Evolutionary conservation across 495 filamentous ascomycete genomes (phyloP), one percentile per base, ranked within the genome.

Genomic region (Neurospora sp.): DNA sequence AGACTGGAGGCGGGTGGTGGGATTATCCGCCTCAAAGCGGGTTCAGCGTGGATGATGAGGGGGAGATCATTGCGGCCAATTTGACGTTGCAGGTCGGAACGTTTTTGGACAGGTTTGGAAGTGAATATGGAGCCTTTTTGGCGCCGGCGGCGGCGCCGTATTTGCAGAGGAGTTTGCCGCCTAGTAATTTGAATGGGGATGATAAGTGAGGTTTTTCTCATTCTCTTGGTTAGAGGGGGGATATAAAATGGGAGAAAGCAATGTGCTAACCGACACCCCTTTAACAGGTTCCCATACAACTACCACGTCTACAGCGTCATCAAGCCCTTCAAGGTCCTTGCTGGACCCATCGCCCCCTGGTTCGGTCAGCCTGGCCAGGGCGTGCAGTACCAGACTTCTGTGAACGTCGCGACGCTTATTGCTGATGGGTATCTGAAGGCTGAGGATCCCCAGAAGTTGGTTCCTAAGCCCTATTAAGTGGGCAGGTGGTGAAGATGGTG

Each of bases 291-390:
- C 69, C 85, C 85, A 20, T 88, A 84, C 74, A 89, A 87, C 70
- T 90, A 90, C 74, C 82, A 86, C 75, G 81, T 89, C 2, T 90
- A 89, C 76, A 76, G 81, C 27, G 87, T 89, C 41, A 77, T 73
- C 0, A 81, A 80, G 75, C 77, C 80, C 3, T 81, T 90, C 40
- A 73, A 73, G 8, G 85, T 86, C 2, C 70, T 78, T 1, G 74
- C 85, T 7, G 88, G 88, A 2, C 86, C 87, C 2, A 86, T 89
- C 70, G 83, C 84, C 38, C 81, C 85, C 14, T 89, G 84, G 85
- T 90, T 88, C 77, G 87, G 85, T 23, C 88, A 90, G 81, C 86
- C 86, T 0, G 88, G 88, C 0, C 79, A 85, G 74, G 88, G 88
- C 4, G 82, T 85, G 7, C 88, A 89, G 78, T 87, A 81, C 39